These are phyloP conservation scores for Phalaenopsis hybrid DNA, from an alignment of 116 monocot genomes.

Conservation along the genomic window DNA sequence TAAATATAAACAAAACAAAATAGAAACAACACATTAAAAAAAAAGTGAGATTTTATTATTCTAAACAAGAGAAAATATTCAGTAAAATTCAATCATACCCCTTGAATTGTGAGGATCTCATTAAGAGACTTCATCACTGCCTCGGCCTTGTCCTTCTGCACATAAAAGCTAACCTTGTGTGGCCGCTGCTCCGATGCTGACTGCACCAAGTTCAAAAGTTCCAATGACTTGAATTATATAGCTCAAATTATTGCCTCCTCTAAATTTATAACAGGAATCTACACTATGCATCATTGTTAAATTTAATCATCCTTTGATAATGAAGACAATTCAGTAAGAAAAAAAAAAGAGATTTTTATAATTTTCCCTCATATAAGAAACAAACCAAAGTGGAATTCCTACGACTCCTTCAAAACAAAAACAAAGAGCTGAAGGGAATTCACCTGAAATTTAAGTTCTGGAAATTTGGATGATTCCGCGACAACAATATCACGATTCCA, in stretches of 20 bases:
- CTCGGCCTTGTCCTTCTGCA: conserved; percentile 59
- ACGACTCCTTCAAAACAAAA: background rate
- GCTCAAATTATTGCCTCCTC: too few relatives aligned
- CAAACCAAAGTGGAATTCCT: background rate
- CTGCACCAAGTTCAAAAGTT: conserved; percentile 23
- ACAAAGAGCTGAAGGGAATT: background rate
- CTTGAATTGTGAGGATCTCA: conserved; percentile 38
- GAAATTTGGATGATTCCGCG: conserved; percentile 63
- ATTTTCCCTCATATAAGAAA: background rate
- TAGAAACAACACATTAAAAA: too few relatives aligned
- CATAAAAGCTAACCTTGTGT: conserved; percentile 84
- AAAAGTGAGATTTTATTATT: background rate
- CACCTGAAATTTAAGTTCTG: conserved; percentile 47
- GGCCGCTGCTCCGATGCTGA: conserved; percentile 69
- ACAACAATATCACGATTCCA: conserved; percentile 69
- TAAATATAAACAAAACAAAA: too few relatives aligned
- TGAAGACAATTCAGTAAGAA: too few relatives aligned
- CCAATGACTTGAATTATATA: background rate
- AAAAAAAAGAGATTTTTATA: too few relatives aligned
- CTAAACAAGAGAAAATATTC: background rate
- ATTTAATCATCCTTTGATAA: too few relatives aligned
- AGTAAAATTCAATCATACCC: conserved; percentile 33
- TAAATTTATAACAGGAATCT: too few relatives aligned
- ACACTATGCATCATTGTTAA: too few relatives aligned
- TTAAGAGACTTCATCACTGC: conserved; percentile 47